These are phyloP conservation scores for Rhynchospora pubera DNA, from an alignment of 176 grass and related monocot species.

Conservation along the genomic window DNA sequence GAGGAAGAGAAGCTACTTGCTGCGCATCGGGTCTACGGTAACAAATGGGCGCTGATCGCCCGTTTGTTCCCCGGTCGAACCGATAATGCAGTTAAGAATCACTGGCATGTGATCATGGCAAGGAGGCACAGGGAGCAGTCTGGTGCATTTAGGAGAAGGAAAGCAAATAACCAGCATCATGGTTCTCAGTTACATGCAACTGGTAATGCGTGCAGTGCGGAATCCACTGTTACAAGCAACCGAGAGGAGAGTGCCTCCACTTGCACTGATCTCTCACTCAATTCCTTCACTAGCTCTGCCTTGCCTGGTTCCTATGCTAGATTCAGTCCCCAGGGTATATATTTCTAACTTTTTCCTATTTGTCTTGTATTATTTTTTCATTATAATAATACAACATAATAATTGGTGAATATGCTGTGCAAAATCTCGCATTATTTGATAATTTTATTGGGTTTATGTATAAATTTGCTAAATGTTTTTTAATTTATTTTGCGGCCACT, in stretches of 20 bases:
- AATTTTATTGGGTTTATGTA: neutral
- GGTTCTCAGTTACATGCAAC: neutral
- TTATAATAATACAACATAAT: neutral
- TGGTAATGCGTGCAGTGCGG: slow-evolving; percentile 41
- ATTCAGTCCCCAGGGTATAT: neutral
- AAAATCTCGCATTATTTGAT: neutral
- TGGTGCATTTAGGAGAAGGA: slow-evolving; percentile 61
- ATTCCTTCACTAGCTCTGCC: slow-evolving; percentile 28
- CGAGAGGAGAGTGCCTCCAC: slow-evolving; percentile 59
- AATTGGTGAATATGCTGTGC: neutral
- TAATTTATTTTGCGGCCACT: neutral
- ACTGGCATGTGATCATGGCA: slow-evolving; percentile 93
- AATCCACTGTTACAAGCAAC: slow-evolving; percentile 39
- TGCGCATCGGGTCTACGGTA: slow-evolving; percentile 70
- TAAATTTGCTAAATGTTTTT: neutral
- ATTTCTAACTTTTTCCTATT: neutral
- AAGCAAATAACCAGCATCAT: slow-evolving; percentile 27
- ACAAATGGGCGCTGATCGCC: slow-evolving; percentile 89
- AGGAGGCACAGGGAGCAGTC: slow-evolving; percentile 62
- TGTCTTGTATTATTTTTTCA: neutral
- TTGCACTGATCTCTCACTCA: slow-evolving; percentile 76
- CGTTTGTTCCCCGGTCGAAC: slow-evolving; percentile 77
- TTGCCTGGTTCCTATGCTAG: slow-evolving; percentile 29
- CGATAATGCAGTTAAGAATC: slow-evolving; percentile 95
- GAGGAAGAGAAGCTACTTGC: slow-evolving; percentile 74